A percentile compares a stretch with the other conserved stretches of the same genome.
phyloP scores from a whole-genome alignment of 2,329 filamentous ascomycete species.

The Trichoderma arundinaceum region DNA sequence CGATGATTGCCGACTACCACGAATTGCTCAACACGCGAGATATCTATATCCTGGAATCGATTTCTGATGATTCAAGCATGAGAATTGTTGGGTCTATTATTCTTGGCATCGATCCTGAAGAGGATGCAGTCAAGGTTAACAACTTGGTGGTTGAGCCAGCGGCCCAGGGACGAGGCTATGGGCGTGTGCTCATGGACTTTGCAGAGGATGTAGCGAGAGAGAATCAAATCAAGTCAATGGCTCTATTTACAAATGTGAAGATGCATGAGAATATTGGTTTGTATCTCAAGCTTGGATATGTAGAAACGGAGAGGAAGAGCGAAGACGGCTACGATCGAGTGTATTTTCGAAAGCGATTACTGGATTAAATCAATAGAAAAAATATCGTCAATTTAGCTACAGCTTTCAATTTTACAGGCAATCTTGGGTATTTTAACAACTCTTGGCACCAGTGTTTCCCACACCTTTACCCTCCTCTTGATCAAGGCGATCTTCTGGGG shows the following conservation, averaged over 20 bases:
- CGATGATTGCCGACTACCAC: constrained; percentile 46
- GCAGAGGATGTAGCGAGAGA: constrained; percentile 40
- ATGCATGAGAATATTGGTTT: constrained; percentile 45
- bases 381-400: background rate
- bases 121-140: constrained; percentile 37
- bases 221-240: constrained; percentile 36
- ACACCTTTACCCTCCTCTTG: no score
- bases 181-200: constrained; percentile 42
- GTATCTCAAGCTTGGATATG: constrained; percentile 44
- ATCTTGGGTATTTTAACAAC: no score
- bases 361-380: background rate
- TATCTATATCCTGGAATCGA: constrained; percentile 33
- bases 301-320: constrained; percentile 39
- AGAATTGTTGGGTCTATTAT: constrained; percentile 37
- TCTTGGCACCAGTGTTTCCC: no score
- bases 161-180: constrained; percentile 44
- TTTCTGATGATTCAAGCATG: background rate
- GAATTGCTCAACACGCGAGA: constrained; percentile 38
- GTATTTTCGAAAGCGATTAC: constrained; percentile 43
- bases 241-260: constrained; percentile 45
- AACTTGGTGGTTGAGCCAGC: constrained; percentile 41
- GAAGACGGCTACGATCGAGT: constrained; percentile 46
- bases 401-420: background rate
- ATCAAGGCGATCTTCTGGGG: no score
- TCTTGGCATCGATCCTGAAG: constrained; percentile 34